Conservation (phyloP, 73 alveolate species). For the Paramecium tetraurelia region DNA sequence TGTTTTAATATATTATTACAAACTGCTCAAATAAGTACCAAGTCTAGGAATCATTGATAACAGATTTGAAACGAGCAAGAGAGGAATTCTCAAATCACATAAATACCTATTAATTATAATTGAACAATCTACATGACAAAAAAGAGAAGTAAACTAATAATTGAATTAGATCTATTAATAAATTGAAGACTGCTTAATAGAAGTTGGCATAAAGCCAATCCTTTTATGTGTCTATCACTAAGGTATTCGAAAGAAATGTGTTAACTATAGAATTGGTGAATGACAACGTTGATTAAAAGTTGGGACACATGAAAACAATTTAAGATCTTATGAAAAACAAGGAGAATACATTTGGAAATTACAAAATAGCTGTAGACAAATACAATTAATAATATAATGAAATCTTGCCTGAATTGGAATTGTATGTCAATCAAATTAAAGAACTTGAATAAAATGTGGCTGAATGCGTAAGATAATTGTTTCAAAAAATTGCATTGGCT, state of each 20-base stretch:
- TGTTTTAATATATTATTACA: not conserved
- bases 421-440: not conserved
- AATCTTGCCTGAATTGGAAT: not conserved
- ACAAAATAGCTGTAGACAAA: constrained; percentile 19
- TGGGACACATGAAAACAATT: not conserved
- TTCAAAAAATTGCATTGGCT: constrained; percentile 1
- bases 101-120: not conserved
- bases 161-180: not conserved
- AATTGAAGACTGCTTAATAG: not conserved
- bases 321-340: not conserved
- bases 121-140: not conserved
- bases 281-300: not conserved
- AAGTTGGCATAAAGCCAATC: not conserved
- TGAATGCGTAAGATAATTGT: not conserved
- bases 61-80: not conserved
- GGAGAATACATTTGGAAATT: constrained; percentile 10
- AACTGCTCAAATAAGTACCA: not conserved
- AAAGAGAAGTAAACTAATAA: not conserved
- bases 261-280: not conserved
- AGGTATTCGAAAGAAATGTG: constrained; percentile 23
- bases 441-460: not conserved
- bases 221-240: not conserved
- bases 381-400: not conserved
- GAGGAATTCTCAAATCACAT: not conserved
- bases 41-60: not conserved